These are phyloP conservation scores for Viola pubescens DNA, from an alignment of 441 rosid species.

Conservation along the genomic window DNA sequence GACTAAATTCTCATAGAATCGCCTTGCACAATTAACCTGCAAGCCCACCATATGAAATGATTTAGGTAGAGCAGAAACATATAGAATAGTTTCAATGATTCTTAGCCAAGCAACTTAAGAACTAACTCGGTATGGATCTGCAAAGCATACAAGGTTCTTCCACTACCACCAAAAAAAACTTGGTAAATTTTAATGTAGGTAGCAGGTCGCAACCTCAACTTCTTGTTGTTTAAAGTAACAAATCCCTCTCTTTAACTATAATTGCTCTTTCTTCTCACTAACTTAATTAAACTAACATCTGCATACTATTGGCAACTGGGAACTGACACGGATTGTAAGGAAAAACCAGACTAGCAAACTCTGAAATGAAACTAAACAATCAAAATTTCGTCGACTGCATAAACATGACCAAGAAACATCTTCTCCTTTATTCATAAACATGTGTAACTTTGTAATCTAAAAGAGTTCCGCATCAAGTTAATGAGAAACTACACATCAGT, in stretches of 20 bases:
- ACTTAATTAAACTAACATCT: too few species aligned
- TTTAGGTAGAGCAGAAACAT: too few species aligned
- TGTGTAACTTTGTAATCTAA: not conserved
- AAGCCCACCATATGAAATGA: constrained; percentile 5
- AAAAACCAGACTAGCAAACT: not conserved
- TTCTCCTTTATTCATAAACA: not conserved
- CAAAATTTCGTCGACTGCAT: not conserved
- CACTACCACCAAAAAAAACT: not conserved
- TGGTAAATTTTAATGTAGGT: not conserved
- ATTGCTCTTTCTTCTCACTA: too few species aligned
- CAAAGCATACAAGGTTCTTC: too few species aligned
- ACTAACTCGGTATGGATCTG: not conserved
- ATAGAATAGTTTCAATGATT: not conserved
- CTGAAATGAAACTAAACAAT: not conserved
- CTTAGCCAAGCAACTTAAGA: not conserved
- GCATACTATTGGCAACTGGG: too few species aligned
- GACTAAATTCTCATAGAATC: constrained; percentile 84
- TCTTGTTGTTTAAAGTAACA: not conserved
- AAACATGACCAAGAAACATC: not conserved
- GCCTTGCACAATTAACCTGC: constrained; percentile 79
- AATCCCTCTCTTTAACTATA: too few species aligned
- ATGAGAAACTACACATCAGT: not conserved
- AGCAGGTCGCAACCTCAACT: not conserved
- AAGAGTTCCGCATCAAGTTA: not conserved
- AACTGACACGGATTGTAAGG: too few species aligned